A percentile compares a stretch with the other conserved stretches of the same genome.
phyloP scores from a whole-genome alignment of 257 asterid genomes.

The Solanum pennellii region DNA sequence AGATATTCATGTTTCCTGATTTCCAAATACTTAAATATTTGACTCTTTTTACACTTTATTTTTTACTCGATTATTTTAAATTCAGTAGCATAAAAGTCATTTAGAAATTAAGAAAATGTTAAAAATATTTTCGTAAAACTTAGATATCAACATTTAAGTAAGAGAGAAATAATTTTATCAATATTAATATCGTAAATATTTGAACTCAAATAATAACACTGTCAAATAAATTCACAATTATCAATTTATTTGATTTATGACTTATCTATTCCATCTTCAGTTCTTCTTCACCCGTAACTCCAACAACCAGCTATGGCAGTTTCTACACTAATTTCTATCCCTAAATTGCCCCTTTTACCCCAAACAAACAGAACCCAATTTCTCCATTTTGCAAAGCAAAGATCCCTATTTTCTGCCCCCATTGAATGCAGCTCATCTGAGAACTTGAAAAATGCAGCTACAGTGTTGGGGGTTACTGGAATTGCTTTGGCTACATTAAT shows the following conservation, averaged over 20 bases:
- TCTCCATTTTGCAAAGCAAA: not conserved
- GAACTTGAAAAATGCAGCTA: constrained; percentile 11
- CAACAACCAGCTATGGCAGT: constrained; percentile 16
- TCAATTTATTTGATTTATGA: not conserved
- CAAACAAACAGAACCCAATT: constrained; percentile 16
- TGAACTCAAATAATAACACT: not conserved
- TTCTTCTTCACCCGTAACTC: not conserved
- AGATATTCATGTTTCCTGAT: not conserved
- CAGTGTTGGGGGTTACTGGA: constrained; percentile 56
- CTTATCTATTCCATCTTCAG: not conserved
- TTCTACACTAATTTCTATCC: constrained; percentile 9
- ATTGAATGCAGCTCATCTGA: not conserved
- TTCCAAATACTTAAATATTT: not conserved
- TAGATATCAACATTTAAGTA: too few relatives aligned
- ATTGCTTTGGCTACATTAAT: constrained; percentile 36
- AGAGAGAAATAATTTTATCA: not conserved
- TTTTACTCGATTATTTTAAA: too few relatives aligned
- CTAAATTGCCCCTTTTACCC: constrained; percentile 4
- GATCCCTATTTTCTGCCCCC: not conserved
- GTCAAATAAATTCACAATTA: not conserved
- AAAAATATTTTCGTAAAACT: too few relatives aligned
- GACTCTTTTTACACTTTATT: too few relatives aligned
- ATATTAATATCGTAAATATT: too few relatives aligned
- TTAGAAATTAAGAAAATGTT: too few relatives aligned
- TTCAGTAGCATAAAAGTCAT: fast-evolving